Conservation (phyloP, 2,329 filamentous ascomycete species). For the Phyllosticta citriasiana region DNA sequence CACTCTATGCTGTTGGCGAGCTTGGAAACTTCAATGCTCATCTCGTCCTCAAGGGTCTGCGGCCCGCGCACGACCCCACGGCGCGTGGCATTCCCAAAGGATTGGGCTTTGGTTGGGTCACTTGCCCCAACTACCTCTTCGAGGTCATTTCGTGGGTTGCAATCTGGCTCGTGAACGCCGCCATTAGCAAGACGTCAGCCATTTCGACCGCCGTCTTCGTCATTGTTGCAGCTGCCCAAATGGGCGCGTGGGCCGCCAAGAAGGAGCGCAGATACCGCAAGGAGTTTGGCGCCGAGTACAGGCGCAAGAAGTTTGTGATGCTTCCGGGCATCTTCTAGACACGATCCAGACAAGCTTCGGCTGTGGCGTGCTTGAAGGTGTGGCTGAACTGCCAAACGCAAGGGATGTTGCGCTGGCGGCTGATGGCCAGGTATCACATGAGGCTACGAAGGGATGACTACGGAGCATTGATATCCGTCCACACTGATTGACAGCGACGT, state of each 20-base stretch:
- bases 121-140: conserved; percentile 96
- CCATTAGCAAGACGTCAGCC: conserved; percentile 69
- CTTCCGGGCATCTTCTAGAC: conserved; percentile 62
- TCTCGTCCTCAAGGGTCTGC: conserved; percentile 64
- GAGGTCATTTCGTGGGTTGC: conserved; percentile 82
- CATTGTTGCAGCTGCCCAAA: conserved; percentile 60
- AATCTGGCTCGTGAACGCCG: conserved; percentile 68
- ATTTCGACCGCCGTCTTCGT: conserved; percentile 66
- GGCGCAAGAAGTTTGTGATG: conserved; percentile 82
- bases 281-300: conserved; percentile 88
- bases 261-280: conserved; percentile 86
- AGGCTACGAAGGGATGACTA: neutral
- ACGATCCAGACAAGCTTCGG: conserved; percentile 34
- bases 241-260: conserved; percentile 80
- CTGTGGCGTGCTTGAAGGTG: neutral
- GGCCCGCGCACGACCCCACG: conserved; percentile 57
- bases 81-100: conserved; percentile 82
- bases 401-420: neutral
- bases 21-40: conserved; percentile 72
- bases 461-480: neutral
- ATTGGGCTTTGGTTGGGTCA: conserved; percentile 76
- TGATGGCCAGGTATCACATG: neutral
- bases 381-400: neutral
- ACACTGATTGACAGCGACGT: neutral
- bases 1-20: conserved; percentile 69